These are phyloP conservation scores for Kodamaea lidongshanica DNA, from an alignment of 805 yeast species.

Conservation along the genomic window DNA sequence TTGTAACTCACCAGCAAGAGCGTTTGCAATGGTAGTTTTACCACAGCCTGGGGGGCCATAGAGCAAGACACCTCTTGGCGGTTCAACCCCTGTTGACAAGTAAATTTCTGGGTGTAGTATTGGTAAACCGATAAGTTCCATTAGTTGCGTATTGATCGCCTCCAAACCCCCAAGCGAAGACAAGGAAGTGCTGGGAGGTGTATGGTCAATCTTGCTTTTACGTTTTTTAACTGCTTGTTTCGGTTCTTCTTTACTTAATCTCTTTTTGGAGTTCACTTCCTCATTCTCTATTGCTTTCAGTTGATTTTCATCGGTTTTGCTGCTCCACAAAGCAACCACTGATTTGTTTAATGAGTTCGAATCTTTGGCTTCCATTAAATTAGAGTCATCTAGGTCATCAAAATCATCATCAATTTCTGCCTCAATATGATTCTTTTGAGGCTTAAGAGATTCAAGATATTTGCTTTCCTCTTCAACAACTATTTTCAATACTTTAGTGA, in stretches of 20 bases:
- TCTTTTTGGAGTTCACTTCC: slow-evolving; percentile 41
- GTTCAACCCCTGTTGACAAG: slow-evolving; percentile 81
- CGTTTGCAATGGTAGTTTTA: slow-evolving; percentile 92
- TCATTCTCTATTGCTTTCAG: slow-evolving; percentile 11
- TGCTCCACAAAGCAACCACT: slow-evolving; percentile 66
- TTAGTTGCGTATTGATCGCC: slow-evolving; percentile 72
- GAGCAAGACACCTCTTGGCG: slow-evolving; percentile 87
- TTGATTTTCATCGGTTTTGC: slow-evolving; percentile 11
- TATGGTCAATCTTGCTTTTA: slow-evolving; percentile 48
- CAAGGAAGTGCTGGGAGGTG: slow-evolving; percentile 64
- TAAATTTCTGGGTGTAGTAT: slow-evolving; percentile 91
- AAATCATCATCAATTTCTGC: slow-evolving; percentile 33
- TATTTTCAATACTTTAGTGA: slow-evolving; percentile 51
- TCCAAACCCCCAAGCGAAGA: slow-evolving; percentile 87
- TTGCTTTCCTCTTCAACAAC: slow-evolving; percentile 56
- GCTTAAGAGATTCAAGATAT: slow-evolving; percentile 36
- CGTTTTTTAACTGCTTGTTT: slow-evolving; percentile 24
- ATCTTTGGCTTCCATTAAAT: slow-evolving; percentile 61
- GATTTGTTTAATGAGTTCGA: slow-evolving; percentile 69
- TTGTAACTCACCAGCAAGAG: slow-evolving; percentile 88
- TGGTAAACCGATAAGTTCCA: slow-evolving; percentile 90
- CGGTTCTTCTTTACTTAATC: slow-evolving; percentile 40
- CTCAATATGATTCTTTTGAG: too few species aligned
- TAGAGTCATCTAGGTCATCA: slow-evolving; percentile 35
- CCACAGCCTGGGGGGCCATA: slow-evolving; percentile 99